A percentile compares a stretch with the other conserved stretches of the same genome.
These are phyloP conservation scores for Starmerella gropengiesseri DNA, from an alignment of 805 yeast species.

Conservation along the genomic window DNA sequence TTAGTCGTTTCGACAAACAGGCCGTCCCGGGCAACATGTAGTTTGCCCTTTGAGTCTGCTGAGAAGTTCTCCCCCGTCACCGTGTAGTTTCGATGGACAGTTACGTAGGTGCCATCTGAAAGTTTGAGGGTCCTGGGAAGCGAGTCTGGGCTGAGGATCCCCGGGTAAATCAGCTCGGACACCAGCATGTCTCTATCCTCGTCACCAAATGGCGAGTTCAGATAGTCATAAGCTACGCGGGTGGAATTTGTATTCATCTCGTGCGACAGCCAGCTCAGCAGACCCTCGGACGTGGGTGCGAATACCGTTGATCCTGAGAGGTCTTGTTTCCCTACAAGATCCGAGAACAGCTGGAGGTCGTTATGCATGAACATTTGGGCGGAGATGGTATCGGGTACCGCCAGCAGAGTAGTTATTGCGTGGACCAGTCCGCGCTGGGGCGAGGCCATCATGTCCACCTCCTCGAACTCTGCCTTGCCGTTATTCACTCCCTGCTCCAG, in stretches of 20 bases:
- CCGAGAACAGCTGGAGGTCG: conserved; percentile 14
- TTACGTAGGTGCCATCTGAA: conserved; percentile 18
- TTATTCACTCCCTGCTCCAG: conserved; percentile 19
- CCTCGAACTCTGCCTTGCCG: conserved; percentile 17
- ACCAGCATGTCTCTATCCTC: conserved; percentile 17
- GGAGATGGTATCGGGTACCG: conserved; percentile 18
- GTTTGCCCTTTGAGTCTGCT: neutral
- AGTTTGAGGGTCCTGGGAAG: conserved; percentile 12
- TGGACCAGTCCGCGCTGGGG: conserved; percentile 25
- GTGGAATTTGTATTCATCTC: conserved; percentile 5
- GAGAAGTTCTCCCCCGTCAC: conserved; percentile 3
- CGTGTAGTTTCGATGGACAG: conserved; percentile 7
- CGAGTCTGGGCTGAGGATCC: conserved; percentile 6
- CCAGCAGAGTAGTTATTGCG: conserved; percentile 17
- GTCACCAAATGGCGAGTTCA: conserved; percentile 18
- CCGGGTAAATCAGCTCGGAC: conserved; percentile 13
- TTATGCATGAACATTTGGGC: conserved; percentile 13
- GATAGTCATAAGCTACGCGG: conserved; percentile 16
- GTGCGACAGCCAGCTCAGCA: conserved; percentile 8
- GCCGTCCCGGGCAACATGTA: conserved; percentile 37
- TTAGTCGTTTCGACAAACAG: conserved; percentile 23
- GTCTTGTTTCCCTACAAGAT: conserved; percentile 10
- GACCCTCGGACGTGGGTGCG: conserved; percentile 18
- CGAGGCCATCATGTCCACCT: conserved; percentile 22
- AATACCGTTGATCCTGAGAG: conserved; percentile 11